Percentiles rank a stretch among this genome's conserved stretches.
phyloP scores from a whole-genome alignment of 1,139 yeast genomes.

The Debaryomyces singareniensis region DNA sequence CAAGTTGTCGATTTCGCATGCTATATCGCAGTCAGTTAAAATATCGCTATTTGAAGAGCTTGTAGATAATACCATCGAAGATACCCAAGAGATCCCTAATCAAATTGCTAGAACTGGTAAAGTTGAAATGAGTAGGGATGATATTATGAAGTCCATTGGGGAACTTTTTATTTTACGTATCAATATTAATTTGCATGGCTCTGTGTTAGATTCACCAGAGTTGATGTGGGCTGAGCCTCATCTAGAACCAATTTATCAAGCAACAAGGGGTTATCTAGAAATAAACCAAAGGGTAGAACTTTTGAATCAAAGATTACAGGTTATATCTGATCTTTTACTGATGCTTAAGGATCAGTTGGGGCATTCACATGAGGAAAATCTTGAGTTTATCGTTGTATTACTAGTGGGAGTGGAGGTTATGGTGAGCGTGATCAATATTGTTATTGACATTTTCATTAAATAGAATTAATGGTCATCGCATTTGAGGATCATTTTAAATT shows the following conservation, averaged over 20 bases:
- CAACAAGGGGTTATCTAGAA: slow-evolving; percentile 89
- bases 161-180: slow-evolving; percentile 88
- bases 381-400: slow-evolving; percentile 89
- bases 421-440: slow-evolving; percentile 73
- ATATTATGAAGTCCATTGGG: slow-evolving; percentile 94
- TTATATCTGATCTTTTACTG: slow-evolving; percentile 83
- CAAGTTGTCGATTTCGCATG: slow-evolving; percentile 83
- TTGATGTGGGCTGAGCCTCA: slow-evolving; percentile 99
- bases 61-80: slow-evolving; percentile 93
- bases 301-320: slow-evolving; percentile 86
- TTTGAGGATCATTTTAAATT: too few relatives aligned
- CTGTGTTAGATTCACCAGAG: slow-evolving; percentile 93
- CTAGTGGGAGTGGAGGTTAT: slow-evolving; percentile 87
- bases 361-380: slow-evolving; percentile 82
- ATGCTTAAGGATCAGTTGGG: slow-evolving; percentile 97
- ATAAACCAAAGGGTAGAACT: slow-evolving; percentile 88
- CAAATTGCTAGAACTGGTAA: slow-evolving; percentile 93
- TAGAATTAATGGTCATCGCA: too few relatives aligned
- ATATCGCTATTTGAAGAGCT: slow-evolving; percentile 91
- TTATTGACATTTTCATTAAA: slow-evolving; percentile 37
- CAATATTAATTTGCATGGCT: slow-evolving; percentile 88
- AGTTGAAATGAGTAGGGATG: slow-evolving; percentile 89
- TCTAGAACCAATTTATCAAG: slow-evolving; percentile 93
- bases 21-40: slow-evolving; percentile 88
- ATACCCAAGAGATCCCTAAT: slow-evolving; percentile 93